Evolutionary conservation across 768 basidiomycete genomes (phyloP).

Genomic region (Naganishia vishniacii): DNA sequence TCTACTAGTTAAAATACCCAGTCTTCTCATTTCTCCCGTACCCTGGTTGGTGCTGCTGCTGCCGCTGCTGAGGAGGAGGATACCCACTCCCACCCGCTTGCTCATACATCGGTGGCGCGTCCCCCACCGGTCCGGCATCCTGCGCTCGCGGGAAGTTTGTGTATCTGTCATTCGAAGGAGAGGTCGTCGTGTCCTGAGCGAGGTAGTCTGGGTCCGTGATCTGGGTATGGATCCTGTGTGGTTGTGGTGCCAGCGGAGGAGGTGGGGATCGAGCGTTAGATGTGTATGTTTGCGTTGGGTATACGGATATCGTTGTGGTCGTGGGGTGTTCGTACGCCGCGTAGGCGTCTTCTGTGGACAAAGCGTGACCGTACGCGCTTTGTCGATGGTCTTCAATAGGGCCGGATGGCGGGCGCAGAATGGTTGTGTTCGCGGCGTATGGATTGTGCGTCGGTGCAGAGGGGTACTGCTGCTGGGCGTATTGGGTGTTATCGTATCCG

Average conservation of each 20-base stretch:
- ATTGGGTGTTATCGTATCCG: conserved; percentile 4
- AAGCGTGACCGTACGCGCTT: not conserved
- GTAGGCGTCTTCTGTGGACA: conserved; percentile 1
- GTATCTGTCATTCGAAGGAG: not conserved
- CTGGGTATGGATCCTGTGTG: conserved; percentile 3
- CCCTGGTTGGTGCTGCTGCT: not conserved
- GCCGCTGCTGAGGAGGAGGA: not conserved
- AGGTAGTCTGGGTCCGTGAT: not conserved
- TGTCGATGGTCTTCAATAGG: not conserved
- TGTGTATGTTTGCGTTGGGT: not conserved
- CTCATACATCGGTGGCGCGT: conserved; percentile 7
- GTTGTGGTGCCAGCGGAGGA: not conserved
- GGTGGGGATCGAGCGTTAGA: not conserved
- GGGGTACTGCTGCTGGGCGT: conserved; percentile 13
- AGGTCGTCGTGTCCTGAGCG: not conserved
- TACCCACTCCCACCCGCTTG: not conserved
- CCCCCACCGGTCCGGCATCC: conserved; percentile 2
- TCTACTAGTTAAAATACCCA: conserved; percentile 11
- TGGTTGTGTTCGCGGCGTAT: not conserved
- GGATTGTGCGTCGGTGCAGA: not conserved
- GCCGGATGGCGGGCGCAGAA: conserved; percentile 1
- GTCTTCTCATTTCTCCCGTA: conserved; percentile 1
- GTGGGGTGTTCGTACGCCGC: not conserved
- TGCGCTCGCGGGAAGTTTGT: not conserved
- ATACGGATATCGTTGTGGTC: not conserved